Evolutionary conservation across 2,329 filamentous ascomycete species (phyloP).

Genomic region (Scortechinia acanthostroma): DNA sequence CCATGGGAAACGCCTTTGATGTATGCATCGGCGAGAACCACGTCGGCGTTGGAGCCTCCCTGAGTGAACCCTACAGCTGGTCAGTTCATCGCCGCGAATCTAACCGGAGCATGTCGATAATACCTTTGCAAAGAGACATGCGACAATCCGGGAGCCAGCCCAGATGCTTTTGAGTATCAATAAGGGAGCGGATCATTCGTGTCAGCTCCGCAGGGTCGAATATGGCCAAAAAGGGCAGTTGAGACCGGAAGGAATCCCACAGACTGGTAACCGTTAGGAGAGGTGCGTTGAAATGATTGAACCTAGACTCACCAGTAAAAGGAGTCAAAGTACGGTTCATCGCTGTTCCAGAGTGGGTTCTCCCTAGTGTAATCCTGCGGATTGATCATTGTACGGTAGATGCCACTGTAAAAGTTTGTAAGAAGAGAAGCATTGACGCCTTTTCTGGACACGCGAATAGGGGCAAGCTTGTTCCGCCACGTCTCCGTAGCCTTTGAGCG

Average conservation of each 20-base stretch:
- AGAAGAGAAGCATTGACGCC: constrained; percentile 41
- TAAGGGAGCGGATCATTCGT: constrained; percentile 61
- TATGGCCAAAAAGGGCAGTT: constrained; percentile 64
- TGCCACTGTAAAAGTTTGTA: constrained; percentile 63
- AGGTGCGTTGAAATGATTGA: constrained; percentile 4
- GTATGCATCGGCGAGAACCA: constrained; percentile 60
- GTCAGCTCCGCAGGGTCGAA: constrained; percentile 57
- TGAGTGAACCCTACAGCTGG: not conserved
- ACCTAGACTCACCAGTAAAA: constrained; percentile 55
- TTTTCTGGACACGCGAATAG: constrained; percentile 40
- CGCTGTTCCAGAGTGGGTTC: constrained; percentile 59
- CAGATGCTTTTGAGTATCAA: constrained; percentile 65
- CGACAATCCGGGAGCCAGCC: constrained; percentile 71
- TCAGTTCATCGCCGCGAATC: constrained; percentile 35
- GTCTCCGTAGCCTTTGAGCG: constrained; percentile 39
- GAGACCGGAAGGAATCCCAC: constrained; percentile 66
- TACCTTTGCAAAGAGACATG: constrained; percentile 71
- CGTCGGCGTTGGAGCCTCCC: constrained; percentile 69
- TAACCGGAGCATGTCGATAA: constrained; percentile 9
- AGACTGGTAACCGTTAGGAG: constrained; percentile 27
- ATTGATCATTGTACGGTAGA: constrained; percentile 66
- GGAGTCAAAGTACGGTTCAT: constrained; percentile 68
- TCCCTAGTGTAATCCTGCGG: constrained; percentile 71
- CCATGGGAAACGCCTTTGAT: constrained; percentile 55
- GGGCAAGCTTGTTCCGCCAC: constrained; percentile 55